Percentiles rank a stretch among this genome's conserved stretches.
Conservation (phyloP, 441 rosid species). For the Hura crepitans region DNA sequence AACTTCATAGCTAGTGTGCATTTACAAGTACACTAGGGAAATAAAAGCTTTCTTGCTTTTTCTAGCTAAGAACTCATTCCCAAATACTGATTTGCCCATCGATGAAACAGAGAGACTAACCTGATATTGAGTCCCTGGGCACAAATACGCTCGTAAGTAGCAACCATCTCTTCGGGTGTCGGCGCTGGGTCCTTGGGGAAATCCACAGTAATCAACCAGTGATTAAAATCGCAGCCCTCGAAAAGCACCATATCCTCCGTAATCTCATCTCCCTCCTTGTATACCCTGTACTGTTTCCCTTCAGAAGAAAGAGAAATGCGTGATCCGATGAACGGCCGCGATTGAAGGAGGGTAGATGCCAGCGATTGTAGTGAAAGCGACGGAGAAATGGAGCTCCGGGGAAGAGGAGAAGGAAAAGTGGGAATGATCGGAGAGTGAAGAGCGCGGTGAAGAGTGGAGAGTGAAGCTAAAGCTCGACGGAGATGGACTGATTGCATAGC, state of each 20-base stretch:
- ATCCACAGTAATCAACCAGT: slow-evolving; percentile 70
- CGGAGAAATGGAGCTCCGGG: not conserved
- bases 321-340: slow-evolving; percentile 29
- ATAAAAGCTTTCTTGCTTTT: not conserved
- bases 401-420: not conserved
- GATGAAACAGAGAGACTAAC: slow-evolving; percentile 19
- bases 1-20: too few relatives aligned
- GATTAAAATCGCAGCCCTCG: slow-evolving; percentile 73
- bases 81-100: not conserved
- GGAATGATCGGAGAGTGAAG: slow-evolving; percentile 1
- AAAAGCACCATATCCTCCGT: slow-evolving; percentile 59
- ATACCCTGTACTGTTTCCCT: slow-evolving; percentile 31
- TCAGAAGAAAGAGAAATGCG: slow-evolving; percentile 25
- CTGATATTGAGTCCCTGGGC: slow-evolving; percentile 59
- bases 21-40: not conserved
- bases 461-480: slow-evolving; percentile 24
- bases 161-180: slow-evolving; percentile 62
- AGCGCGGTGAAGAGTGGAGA: slow-evolving; percentile 16
- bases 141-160: slow-evolving; percentile 57
- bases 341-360: not conserved
- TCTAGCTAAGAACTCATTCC: not conserved
- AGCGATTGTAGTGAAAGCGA: not conserved
- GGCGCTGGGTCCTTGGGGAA: slow-evolving; percentile 53
- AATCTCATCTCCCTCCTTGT: slow-evolving; percentile 61
- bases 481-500: slow-evolving; percentile 22